Conservation (phyloP, 306 rosid genomes). For the Quercus rubra region DNA sequence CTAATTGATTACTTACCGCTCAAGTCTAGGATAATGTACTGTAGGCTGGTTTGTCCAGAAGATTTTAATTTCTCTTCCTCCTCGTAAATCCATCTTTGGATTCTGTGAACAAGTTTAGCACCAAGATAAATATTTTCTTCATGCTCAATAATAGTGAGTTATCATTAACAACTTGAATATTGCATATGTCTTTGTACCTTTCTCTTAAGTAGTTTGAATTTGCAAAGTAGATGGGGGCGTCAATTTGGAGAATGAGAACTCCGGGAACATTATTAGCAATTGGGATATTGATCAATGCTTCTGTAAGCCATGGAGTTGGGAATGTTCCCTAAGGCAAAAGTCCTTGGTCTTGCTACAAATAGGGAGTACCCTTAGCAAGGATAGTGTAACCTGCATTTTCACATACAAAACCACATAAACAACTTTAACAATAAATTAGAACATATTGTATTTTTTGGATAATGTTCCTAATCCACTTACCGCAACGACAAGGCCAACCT, state of each 20-base stretch:
- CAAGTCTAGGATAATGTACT: slow-evolving; percentile 72
- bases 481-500: slow-evolving; percentile 80
- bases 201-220: slow-evolving; percentile 81
- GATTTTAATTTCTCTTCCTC: slow-evolving; percentile 78
- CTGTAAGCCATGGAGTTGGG: slow-evolving; percentile 65
- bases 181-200: slow-evolving; percentile 38
- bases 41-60: slow-evolving; percentile 63
- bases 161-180: background rate
- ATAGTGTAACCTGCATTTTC: slow-evolving; percentile 58
- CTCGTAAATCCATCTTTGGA: slow-evolving; percentile 89
- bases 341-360: slow-evolving; percentile 74
- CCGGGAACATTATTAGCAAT: slow-evolving; percentile 64
- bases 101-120: slow-evolving; percentile 40
- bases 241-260: slow-evolving; percentile 71
- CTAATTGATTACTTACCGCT: slow-evolving; percentile 43
- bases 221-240: slow-evolving; percentile 78
- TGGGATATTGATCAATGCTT: slow-evolving; percentile 73
- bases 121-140: background rate
- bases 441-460: background rate
- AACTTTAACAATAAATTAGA: background rate
- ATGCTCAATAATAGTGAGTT: background rate
- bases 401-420: background rate
- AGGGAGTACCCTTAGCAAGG: slow-evolving; percentile 59
- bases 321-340: slow-evolving; percentile 59
- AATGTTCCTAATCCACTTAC: slow-evolving; percentile 29